Base-by-base conservation (phyloP, 1,139 yeast species). In the Saccharomyces hybrid region DNA sequence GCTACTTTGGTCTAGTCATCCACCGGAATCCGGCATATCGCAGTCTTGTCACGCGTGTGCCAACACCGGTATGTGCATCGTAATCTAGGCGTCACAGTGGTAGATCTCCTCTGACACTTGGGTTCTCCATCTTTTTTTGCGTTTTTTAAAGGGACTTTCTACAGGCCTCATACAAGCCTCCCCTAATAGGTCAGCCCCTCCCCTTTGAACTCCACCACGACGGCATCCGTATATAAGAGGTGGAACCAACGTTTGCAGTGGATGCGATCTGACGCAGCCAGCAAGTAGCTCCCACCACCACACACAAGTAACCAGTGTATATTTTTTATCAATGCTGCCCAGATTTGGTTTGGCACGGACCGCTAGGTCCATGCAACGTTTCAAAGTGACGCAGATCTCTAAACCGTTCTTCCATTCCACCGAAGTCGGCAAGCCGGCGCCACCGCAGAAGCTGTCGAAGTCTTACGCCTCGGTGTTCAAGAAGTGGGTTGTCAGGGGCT, bases 161-260 rank as follows among this genome's bases (percentile, higher is more conserved):
- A 54, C 25, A 55, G 46, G 23, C 23, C 23, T 19, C 5, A 44
- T 27, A 16, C 53, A 50, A 9, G 52, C 47, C 47, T 55, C 58
- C 34, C 44, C 44, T 38, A 38, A 38, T 38, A 38, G 6, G 44
- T 38, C 44, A 38, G 44, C 44, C 44, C 44, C 44, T 38, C 44
- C 44, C 44, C 44, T 38, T 38, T 38, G 44, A 3, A 16, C 25
- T 38, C n/a, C 25, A 38, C 3, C 25, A 5, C 3, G 3, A 2
- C 3, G 3, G 3, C 25, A 3, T 38, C 6, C 7, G 13, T 16
- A 38, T 38, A 38, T 38, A 16, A 16, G 13, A 38, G 25, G 44
- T 38, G 25, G 5, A 19, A 19, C 3, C 11, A 28, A 19, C 23
- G 23, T 19, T 19, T 19, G 23, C 23, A 19, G 23, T 19, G 23